phyloP scores from a whole-genome alignment of 192 early-diverging fungal species.

The Entophlyctis luteolus region DNA sequence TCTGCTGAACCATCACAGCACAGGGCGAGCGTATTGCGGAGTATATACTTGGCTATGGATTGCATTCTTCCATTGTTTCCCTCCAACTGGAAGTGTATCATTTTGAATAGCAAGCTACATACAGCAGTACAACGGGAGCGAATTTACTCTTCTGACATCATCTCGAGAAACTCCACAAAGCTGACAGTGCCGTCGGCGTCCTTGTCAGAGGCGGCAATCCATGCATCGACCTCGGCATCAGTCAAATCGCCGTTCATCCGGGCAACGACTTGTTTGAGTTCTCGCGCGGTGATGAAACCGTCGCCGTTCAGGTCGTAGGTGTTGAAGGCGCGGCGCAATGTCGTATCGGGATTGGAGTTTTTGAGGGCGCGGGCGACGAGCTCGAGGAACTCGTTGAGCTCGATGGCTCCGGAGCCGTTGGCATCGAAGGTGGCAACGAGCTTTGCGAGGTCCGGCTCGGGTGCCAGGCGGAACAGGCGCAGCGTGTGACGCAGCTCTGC shows the following conservation, averaged over 20 bases:
- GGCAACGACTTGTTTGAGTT: slow-evolving; percentile 90
- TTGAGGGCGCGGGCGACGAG: slow-evolving; percentile 89
- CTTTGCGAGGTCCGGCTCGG: slow-evolving; percentile 75
- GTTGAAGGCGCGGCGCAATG: slow-evolving; percentile 92
- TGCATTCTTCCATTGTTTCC: no score
- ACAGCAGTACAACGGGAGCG: no score
- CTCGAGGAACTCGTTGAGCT: slow-evolving; percentile 89
- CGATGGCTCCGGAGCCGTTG: slow-evolving; percentile 91
- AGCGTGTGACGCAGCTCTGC: slow-evolving; percentile 94
- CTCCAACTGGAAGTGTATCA: no score
- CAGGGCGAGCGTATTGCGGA: no score
- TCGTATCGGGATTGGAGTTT: slow-evolving; percentile 82
- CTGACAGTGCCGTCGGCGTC: slow-evolving; percentile 84
- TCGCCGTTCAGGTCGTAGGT: slow-evolving; percentile 96
- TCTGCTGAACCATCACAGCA: no score
- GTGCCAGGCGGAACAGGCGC: slow-evolving; percentile 87
- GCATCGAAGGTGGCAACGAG: slow-evolving; percentile 95
- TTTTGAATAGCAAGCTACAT: no score
- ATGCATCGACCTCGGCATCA: slow-evolving; percentile 69
- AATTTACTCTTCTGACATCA: slow-evolving; percentile 48
- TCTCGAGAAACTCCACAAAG: slow-evolving; percentile 84
- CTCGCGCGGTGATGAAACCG: slow-evolving; percentile 86
- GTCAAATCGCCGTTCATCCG: slow-evolving; percentile 82
- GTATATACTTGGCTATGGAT: no score
- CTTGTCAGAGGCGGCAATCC: slow-evolving; percentile 59